A percentile compares a stretch with the other conserved stretches of the same genome.
Evolutionary conservation across 352 stramenopile species (phyloP).

Genomic region (Pythium utonaiense): DNA sequence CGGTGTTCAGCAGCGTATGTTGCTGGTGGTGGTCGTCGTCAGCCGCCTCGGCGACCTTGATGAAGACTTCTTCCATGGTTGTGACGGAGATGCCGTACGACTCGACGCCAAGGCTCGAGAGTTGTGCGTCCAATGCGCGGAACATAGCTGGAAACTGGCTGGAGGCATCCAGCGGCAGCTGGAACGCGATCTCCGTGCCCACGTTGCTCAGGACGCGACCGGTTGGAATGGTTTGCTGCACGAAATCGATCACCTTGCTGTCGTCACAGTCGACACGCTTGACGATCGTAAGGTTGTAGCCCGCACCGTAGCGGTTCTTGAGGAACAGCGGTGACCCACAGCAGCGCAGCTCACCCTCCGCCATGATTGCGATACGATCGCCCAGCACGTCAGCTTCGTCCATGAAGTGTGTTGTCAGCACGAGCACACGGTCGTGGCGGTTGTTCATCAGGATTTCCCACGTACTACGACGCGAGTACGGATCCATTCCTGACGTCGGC

Average conservation of each 20-base stretch:
- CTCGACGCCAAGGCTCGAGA: slow-evolving; percentile 35
- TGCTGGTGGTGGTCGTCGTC: slow-evolving; percentile 21
- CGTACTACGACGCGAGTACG: slow-evolving; percentile 78
- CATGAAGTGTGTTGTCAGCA: slow-evolving; percentile 53
- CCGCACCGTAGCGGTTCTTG: slow-evolving; percentile 86
- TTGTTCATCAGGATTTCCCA: slow-evolving; percentile 63
- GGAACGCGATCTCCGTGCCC: slow-evolving; percentile 66
- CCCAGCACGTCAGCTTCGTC: slow-evolving; percentile 65
- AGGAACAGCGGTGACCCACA: slow-evolving; percentile 63
- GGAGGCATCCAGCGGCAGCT: slow-evolving; percentile 50
- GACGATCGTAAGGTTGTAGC: slow-evolving; percentile 58
- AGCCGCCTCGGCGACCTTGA: slow-evolving; percentile 51
- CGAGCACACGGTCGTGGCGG: slow-evolving; percentile 44
- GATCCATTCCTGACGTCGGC: slow-evolving; percentile 25
- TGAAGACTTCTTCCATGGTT: slow-evolving; percentile 97
- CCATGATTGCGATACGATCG: slow-evolving; percentile 70
- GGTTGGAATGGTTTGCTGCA: slow-evolving; percentile 29
- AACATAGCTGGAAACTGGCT: slow-evolving; percentile 60
- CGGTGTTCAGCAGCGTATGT: slow-evolving; percentile 25
- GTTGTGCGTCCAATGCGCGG: slow-evolving; percentile 42
- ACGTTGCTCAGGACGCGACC: slow-evolving; percentile 64
- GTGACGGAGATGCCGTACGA: slow-evolving; percentile 94
- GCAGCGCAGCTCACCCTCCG: slow-evolving; percentile 41
- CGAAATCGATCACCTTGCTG: slow-evolving; percentile 27
- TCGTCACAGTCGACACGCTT: slow-evolving; percentile 23